These are phyloP conservation scores for Sungouiella blattae DNA, from an alignment of 805 yeast genomes.

Conservation along the genomic window DNA sequence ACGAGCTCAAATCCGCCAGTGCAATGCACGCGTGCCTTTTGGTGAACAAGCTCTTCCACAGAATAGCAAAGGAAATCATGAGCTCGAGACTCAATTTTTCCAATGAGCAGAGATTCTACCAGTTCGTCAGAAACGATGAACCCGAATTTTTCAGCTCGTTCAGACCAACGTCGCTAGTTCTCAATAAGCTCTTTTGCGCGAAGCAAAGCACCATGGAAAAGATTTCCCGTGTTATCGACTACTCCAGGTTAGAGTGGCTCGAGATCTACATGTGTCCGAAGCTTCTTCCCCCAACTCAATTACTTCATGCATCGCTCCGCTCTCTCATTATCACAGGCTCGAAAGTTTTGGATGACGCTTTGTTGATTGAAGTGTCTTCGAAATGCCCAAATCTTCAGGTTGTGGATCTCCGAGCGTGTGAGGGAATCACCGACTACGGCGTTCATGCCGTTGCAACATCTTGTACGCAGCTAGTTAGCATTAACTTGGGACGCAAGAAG, in stretches of 20 bases:
- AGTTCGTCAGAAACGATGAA: slow-evolving; percentile 19
- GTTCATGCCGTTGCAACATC: slow-evolving; percentile 59
- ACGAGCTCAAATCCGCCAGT: not conserved
- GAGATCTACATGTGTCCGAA: slow-evolving; percentile 84
- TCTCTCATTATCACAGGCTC: slow-evolving; percentile 70
- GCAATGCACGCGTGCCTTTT: slow-evolving; percentile 58
- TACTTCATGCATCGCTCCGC: slow-evolving; percentile 27
- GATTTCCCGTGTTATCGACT: slow-evolving; percentile 39
- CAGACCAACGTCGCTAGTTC: slow-evolving; percentile 46
- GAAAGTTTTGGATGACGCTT: slow-evolving; percentile 55
- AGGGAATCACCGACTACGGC: slow-evolving; percentile 70
- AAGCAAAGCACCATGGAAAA: slow-evolving; percentile 52
- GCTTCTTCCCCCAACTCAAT: slow-evolving; percentile 47
- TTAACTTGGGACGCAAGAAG: slow-evolving; percentile 78
- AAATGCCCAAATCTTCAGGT: slow-evolving; percentile 57
- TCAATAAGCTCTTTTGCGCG: slow-evolving; percentile 61
- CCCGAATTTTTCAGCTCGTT: slow-evolving; percentile 4
- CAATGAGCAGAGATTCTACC: slow-evolving; percentile 42
- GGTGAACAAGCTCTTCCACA: slow-evolving; percentile 68
- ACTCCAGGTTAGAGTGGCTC: slow-evolving; percentile 57
- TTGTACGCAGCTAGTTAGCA: slow-evolving; percentile 53
- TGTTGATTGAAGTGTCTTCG: slow-evolving; percentile 49
- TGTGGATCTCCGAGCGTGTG: slow-evolving; percentile 83
- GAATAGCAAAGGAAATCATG: slow-evolving; percentile 51
- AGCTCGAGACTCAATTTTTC: slow-evolving; percentile 55